A percentile compares a stretch with the other conserved stretches of the same genome.
phyloP scores from a whole-genome alignment of 2,329 filamentous ascomycete species.

The Coniochaeta sp. region DNA sequence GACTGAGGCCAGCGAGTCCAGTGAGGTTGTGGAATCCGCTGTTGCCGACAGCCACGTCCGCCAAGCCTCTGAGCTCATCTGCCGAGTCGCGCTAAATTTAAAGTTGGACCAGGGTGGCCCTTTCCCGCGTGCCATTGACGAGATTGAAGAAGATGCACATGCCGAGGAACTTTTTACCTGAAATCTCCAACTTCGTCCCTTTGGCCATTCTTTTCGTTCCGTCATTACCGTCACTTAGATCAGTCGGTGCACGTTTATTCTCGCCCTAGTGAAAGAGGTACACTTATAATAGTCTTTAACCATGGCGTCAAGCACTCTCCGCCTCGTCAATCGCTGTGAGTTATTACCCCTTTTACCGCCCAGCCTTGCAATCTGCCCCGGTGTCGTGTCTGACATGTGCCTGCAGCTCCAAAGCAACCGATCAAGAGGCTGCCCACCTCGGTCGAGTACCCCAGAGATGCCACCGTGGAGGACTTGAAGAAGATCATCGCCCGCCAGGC shows the following conservation, averaged over 20 bases:
- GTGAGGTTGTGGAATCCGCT: too few relatives aligned
- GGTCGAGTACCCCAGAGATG: conserved; percentile 39
- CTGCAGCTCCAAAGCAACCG: conserved; percentile 36
- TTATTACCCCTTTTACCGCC: neutral
- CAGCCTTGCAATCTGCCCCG: neutral
- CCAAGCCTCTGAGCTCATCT: too few relatives aligned
- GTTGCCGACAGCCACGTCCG: too few relatives aligned
- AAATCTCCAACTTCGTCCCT: neutral
- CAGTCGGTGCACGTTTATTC: too few relatives aligned
- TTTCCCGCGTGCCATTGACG: neutral
- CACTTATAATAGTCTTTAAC: too few relatives aligned
- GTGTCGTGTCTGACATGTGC: neutral
- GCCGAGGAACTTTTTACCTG: neutral
- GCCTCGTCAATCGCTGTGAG: conserved; percentile 2
- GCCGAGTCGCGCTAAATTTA: neutral
- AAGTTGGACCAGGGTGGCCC: neutral
- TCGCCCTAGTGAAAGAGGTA: too few relatives aligned
- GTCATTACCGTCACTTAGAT: neutral
- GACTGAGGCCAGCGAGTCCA: too few relatives aligned
- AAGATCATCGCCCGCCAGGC: conserved; percentile 42
- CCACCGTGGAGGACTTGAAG: conserved; percentile 57
- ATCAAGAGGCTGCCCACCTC: conserved; percentile 47
- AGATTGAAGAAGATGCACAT: neutral
- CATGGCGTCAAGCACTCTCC: neutral
- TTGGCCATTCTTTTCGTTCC: neutral